phyloP scores from a whole-genome alignment of 2,329 filamentous ascomycete genomes.

The Trichoderma afroharzianum region DNA sequence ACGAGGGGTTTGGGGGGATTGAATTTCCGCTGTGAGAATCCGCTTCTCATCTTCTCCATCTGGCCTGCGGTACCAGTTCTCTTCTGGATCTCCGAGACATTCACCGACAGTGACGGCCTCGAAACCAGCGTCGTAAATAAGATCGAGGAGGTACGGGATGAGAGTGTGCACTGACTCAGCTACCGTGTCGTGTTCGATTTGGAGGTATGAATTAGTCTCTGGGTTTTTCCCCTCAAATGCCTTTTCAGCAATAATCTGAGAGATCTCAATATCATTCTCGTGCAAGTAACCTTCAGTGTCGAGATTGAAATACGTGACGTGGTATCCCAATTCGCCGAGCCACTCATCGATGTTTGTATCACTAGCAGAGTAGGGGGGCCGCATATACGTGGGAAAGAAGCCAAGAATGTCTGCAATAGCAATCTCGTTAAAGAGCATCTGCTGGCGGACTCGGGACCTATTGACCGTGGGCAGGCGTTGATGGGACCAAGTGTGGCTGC shows the following conservation, averaged over 20 bases:
- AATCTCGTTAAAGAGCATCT: slow-evolving; percentile 43
- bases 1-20: neutral
- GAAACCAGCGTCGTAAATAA: slow-evolving; percentile 40
- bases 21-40: too few species aligned
- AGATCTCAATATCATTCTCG: slow-evolving; percentile 45
- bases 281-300: slow-evolving; percentile 60
- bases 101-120: slow-evolving; percentile 46
- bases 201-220: slow-evolving; percentile 39
- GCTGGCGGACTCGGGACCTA: slow-evolving; percentile 32
- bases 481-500: slow-evolving; percentile 50
- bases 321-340: slow-evolving; percentile 49
- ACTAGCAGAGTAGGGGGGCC: slow-evolving; percentile 46
- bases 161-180: slow-evolving; percentile 44
- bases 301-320: slow-evolving; percentile 57
- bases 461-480: slow-evolving; percentile 38
- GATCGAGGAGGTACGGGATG: slow-evolving; percentile 40
- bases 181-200: slow-evolving; percentile 52
- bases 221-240: slow-evolving; percentile 34
- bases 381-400: slow-evolving; percentile 42
- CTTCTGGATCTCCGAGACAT: slow-evolving; percentile 50
- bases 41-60: neutral
- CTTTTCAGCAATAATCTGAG: slow-evolving; percentile 38
- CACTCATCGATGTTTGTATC: slow-evolving; percentile 36
- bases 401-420: slow-evolving; percentile 40
- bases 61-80: slow-evolving; percentile 48